Base-by-base conservation (phyloP, 495 filamentous ascomycete genomes). In the Cudoniella acicularis region DNA sequence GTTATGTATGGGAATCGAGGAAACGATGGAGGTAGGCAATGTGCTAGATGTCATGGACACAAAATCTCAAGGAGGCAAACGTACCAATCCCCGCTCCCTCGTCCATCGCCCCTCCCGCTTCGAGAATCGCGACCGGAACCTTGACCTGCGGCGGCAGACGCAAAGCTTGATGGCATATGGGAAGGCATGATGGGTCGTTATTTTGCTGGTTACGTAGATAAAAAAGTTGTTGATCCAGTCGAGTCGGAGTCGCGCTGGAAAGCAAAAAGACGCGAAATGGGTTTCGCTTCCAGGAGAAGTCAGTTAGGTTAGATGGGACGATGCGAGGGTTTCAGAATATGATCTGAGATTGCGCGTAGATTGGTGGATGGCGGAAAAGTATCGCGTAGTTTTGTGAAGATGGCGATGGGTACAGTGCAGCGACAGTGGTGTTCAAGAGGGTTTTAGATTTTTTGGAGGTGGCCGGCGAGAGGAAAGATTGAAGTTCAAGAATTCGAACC, bases 101-200 rank as follows among this genome's bases (percentile, higher is more conserved):
- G 71, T 64, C 77, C 77, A 72, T 84, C 80, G 59, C 82, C 79
- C 67, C 77, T 75, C 55, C 65, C 75, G 72, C 75, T 78, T 64
- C 71, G 76, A 54, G 78, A 66, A 59, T 82, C 75, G 68, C 74
- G 73, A 62, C 75, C 80, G 57, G 80, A 73, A 64, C 75, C 83
- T 73, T 89, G 87, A 70, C 87, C 87, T 64, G 88, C 87, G 63
- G 88, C 88, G 60, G 88, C 88, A 64, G 87, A 89, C 69, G 88
- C 88, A 79, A 92, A 92, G 81, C 86, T 90, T 60, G 88, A 90
- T 61, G 87, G 82, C 66, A 91, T 82, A 74, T 87, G 84, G 70
- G 87, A 84, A 73, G 87, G 81, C 88, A 92, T 92, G 21, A 61
- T 62, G 48, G 49, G 62, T 56, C 27, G 63, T 43, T 41, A 26